Evolutionary conservation across 1,284 basidiomycete species (phyloP).

Genomic region (Sporisorium graminicola): DNA sequence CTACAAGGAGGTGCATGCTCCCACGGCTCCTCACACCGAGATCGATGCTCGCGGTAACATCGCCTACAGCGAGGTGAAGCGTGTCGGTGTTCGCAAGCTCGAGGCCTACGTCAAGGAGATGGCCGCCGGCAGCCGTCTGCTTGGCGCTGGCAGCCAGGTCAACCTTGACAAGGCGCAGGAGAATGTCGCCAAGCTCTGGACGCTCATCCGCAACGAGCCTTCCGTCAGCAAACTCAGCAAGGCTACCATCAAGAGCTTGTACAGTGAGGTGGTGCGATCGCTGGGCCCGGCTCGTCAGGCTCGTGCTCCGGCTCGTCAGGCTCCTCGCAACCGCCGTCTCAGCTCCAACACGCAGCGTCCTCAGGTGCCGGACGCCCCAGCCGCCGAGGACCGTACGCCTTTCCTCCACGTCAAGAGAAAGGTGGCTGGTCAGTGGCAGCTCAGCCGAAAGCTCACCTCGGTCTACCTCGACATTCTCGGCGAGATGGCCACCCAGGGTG

Average conservation of each 20-base stretch:
- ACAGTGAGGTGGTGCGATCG: constrained; percentile 88
- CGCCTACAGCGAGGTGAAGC: constrained; percentile 91
- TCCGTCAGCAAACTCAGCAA: constrained; percentile 97
- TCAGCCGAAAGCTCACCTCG: constrained; percentile 90
- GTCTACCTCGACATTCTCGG: constrained; percentile 89
- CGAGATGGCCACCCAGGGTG: constrained; percentile 97
- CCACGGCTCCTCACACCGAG: constrained; percentile 94
- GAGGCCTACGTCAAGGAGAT: constrained; percentile 99
- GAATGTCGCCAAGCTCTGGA: constrained; percentile 95
- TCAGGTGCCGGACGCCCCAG: constrained; percentile 53
- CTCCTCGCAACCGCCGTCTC: constrained; percentile 68
- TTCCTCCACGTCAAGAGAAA: constrained; percentile 96
- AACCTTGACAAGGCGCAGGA: constrained; percentile 91
- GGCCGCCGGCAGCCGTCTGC: constrained; percentile 86
- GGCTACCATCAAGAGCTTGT: constrained; percentile 94
- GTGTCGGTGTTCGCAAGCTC: constrained; percentile 94
- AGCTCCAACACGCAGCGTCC: constrained; percentile 71
- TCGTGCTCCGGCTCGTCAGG: constrained; percentile 73
- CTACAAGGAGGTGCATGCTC: constrained; percentile 80
- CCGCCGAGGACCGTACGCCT: constrained; percentile 81
- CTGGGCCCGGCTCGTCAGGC: constrained; percentile 76
- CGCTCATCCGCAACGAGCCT: constrained; percentile 94
- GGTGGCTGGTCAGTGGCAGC: constrained; percentile 95
- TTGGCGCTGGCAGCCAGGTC: constrained; percentile 60
- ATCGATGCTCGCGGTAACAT: constrained; percentile 94